A percentile compares a stretch with the other conserved stretches of the same genome.
Conservation (phyloP, 768 basidiomycete genomes). For the Chalciporus chontae region DNA sequence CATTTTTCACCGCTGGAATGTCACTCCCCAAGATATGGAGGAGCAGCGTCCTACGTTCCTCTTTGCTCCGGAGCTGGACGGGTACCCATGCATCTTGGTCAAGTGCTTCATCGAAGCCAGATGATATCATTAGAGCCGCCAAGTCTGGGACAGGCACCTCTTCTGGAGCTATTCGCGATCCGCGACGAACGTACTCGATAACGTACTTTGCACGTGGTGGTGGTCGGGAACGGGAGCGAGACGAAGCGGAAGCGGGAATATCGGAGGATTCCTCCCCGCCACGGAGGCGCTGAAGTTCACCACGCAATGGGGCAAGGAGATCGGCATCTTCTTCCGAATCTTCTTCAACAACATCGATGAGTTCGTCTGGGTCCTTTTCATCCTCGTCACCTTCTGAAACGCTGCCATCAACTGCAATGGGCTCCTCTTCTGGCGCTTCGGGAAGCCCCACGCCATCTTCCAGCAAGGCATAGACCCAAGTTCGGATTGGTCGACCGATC, state of each 20-base stretch:
- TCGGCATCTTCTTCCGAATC: constrained; percentile 48
- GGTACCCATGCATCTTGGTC: constrained; percentile 34
- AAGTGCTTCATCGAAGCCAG: constrained; percentile 25
- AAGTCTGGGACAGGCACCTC: constrained; percentile 50
- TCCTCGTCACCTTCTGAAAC: constrained; percentile 26
- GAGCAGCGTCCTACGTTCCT: constrained; percentile 52
- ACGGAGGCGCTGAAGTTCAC: constrained; percentile 60
- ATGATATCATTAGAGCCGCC: constrained; percentile 41
- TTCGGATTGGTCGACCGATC: constrained; percentile 59
- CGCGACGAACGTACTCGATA: constrained; percentile 65
- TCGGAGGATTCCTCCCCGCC: constrained; percentile 36
- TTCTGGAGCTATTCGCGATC: constrained; percentile 60
- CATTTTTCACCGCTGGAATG: constrained; percentile 39
- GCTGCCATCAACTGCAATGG: constrained; percentile 17
- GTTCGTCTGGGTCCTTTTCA: constrained; percentile 52
- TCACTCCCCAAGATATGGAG: constrained; percentile 57
- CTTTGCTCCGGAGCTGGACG: constrained; percentile 46
- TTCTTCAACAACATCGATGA: constrained; percentile 67
- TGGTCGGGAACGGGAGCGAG: constrained; percentile 26
- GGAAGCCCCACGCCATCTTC: constrained; percentile 66
- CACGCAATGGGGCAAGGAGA: constrained; percentile 65
- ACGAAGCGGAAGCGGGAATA: constrained; percentile 32
- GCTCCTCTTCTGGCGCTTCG: constrained; percentile 20
- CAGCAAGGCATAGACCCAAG: constrained; percentile 65
- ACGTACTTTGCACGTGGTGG: constrained; percentile 26